A percentile compares a stretch with the other conserved stretches of the same genome.
These are phyloP conservation scores for Penicillium herquei DNA, from an alignment of 495 filamentous ascomycete genomes.

Conservation along the genomic window DNA sequence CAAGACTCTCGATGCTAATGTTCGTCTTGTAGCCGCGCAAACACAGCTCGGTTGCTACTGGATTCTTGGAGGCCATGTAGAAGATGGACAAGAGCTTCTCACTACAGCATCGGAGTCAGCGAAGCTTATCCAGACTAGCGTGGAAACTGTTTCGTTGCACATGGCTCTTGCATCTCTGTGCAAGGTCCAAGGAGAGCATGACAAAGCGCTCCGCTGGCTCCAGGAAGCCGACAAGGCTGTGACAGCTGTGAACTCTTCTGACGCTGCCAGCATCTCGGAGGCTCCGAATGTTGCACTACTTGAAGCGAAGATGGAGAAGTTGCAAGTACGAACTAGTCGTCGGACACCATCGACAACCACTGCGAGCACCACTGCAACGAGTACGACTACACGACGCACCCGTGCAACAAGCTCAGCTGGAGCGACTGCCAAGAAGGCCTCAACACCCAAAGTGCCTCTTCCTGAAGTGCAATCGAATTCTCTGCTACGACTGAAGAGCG, in stretches of 20 bases:
- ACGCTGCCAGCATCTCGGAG: conserved; percentile 15
- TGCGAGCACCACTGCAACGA: conserved; percentile 11
- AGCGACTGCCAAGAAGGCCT: conserved; percentile 27
- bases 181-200: conserved; percentile 38
- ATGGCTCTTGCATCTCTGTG: conserved; percentile 45
- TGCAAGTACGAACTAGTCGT: conserved; percentile 34
- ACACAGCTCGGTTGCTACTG: conserved; percentile 64
- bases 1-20: conserved; percentile 60
- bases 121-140: conserved; percentile 38
- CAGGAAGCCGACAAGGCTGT: conserved; percentile 43
- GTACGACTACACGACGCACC: conserved; percentile 25
- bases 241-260: conserved; percentile 23
- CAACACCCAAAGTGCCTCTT: conserved; percentile 21
- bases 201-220: conserved; percentile 48
- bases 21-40: conserved; percentile 50
- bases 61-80: conserved; percentile 58
- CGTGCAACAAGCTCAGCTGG: conserved; percentile 33
- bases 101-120: conserved; percentile 45
- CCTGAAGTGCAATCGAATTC: conserved; percentile 52
- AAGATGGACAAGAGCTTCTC: conserved; percentile 62
- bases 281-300: conserved; percentile 23
- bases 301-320: conserved; percentile 41
- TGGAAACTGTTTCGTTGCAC: conserved; percentile 47
- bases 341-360: conserved; percentile 20
- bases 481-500: conserved; percentile 56